Base-by-base conservation (phyloP, 352 stramenopile species). In the Thraustotheca clavata region DNA sequence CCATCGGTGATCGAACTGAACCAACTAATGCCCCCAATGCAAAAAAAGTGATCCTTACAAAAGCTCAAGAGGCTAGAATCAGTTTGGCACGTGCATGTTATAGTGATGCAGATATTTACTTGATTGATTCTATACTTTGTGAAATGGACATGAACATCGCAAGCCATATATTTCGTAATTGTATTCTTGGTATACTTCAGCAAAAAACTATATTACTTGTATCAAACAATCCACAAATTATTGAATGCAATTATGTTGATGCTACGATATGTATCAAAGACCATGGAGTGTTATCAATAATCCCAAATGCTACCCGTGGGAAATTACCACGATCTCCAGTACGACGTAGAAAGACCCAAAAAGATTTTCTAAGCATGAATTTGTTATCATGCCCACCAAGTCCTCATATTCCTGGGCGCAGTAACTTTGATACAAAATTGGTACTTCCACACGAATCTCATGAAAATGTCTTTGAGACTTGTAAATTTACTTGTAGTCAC, bases 101-200 rank as follows among this genome's bases (percentile, higher is more conserved):
- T 27, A 65, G 36, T 36, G 49, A 66, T 34, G 61, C 61, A 33
- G 49, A 62, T 24, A 68, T 68, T 24, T 49, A 61, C 49, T n/a
- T 68, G 29, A 11, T 68, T n/a, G 61, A 68, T 54, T 3, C 6
- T n/a, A 22, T 39, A 4, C 36, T 63, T 12, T 31, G 39, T 5
- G 89, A 89, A n/a, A 90, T 98, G 2, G 92, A 98, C 72, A 83
- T 81, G 39, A 86, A 97, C 72, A 89, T 98, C 35, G 88, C 75
- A 20, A 79, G 79, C 50, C 77, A 92, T 69, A 63, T 97, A 16
- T 97, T 97, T 66, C 60, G 88, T 7, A 60, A 95, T 20, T 92
- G 80, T 55, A 89, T 97, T 59, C 49, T 62, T 46, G 50, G 71
- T 4, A 4, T 76, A 34, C 69, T 95, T n/a, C 57, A 65, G 24